These are phyloP conservation scores for Solanum corneliomulleri DNA, from an alignment of 257 asterid species.

Conservation along the genomic window DNA sequence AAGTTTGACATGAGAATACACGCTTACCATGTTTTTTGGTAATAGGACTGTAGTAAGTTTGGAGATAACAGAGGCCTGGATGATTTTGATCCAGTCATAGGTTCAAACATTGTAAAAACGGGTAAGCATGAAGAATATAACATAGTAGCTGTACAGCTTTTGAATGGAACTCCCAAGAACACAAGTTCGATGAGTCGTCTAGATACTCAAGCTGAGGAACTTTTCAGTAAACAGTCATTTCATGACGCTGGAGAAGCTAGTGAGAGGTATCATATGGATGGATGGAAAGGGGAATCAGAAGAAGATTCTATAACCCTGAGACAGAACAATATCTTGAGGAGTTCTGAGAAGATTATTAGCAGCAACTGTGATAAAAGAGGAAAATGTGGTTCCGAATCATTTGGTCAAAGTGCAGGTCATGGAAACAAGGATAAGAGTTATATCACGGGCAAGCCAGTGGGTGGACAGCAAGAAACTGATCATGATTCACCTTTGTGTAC, in stretches of 20 bases:
- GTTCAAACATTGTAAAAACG: constrained; percentile 11
- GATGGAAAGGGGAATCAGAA: not conserved
- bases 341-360: constrained; percentile 1
- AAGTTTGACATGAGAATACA: not conserved
- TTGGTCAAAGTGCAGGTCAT: not conserved
- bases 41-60: constrained; percentile 8
- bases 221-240: not conserved
- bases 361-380: constrained; percentile 10
- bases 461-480: not conserved
- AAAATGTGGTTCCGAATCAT: constrained; percentile 1
- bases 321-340: not conserved
- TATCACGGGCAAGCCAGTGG: not conserved
- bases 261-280: not conserved
- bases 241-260: constrained; percentile 12
- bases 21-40: not conserved
- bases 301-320: not conserved
- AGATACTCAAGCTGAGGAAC: constrained; percentile 8
- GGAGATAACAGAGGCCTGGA: not conserved
- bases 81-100: constrained; percentile 5
- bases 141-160: constrained; percentile 7
- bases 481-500: not conserved
- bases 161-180: constrained; percentile 13
- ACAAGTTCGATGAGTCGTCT: not conserved
- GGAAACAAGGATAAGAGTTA: not conserved
- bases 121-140: constrained; percentile 12